Base-by-base conservation (phyloP, 192 early-diverging fungal species). In the Geranomyces variabilis region DNA sequence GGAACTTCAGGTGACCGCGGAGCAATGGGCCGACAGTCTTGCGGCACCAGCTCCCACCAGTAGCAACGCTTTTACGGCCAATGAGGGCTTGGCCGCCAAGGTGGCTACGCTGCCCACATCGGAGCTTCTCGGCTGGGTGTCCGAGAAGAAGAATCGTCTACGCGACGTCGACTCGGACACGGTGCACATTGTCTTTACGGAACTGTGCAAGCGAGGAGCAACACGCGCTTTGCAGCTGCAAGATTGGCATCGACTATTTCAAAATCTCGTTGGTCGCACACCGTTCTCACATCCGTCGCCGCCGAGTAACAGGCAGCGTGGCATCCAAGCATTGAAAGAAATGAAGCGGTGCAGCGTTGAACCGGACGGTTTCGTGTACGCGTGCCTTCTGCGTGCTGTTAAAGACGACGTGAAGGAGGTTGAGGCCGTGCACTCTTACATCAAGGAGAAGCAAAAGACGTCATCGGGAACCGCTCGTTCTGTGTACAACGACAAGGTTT, bases 171-270 rank as follows among this genome's bases (percentile, higher is more conserved):
- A 57, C 15, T 15, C 58, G 17, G 59, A 62, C 34, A 61, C 44
- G 8, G 59, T 56, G n/a, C 55, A 70, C 17, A 17, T 14, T 17
- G 14, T 70, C 22, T 47, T 61, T 19, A n/a, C 33, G 0, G 69
- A 62, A 62, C 21, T 70, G 14, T 28, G 19, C 26, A 29, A 14
- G 0, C 57, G 41, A 8, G 41, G 45, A 19, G 59, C 24, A 9
- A 43, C 59, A 10, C 55, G 69, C 17, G 19, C 63, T 19, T 36
- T 70, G 9, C 56, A 44, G 12, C 22, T 70, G 44, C 13, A 55
- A 36, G 70, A 72, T 33, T 72, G 70, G 70, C 70, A 64, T 51
- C 70, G 70, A 22, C n/a, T 72, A 12, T 36, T 63, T 24, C 59
- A 64, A 36, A 60, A 45, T 30, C 22, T 72, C 17, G 22, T 72